These are phyloP conservation scores for Aspergillus ochraceoroseus DNA, from an alignment of 2,329 filamentous ascomycete genomes.

Conservation along the genomic window DNA sequence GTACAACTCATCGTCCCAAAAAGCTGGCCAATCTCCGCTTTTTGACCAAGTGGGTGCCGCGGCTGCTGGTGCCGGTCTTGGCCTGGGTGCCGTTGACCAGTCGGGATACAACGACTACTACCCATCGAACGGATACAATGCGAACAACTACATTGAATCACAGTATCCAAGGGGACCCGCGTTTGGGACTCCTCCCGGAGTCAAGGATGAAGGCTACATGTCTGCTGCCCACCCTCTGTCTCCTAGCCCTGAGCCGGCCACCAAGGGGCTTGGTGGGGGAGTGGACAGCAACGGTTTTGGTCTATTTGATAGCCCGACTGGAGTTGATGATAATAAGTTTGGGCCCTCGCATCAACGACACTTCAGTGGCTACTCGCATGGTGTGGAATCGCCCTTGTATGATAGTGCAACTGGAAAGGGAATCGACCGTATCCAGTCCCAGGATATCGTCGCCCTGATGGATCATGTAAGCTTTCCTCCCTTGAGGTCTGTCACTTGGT, in stretches of 20 bases:
- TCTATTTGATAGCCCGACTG: slow-evolving; percentile 47
- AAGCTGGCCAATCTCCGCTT: slow-evolving; percentile 34
- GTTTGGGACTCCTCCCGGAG: slow-evolving; percentile 54
- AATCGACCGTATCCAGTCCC: slow-evolving; percentile 87
- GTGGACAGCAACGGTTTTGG: slow-evolving; percentile 51
- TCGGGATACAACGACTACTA: slow-evolving; percentile 59
- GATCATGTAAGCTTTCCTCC: slow-evolving; percentile 64
- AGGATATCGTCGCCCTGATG: slow-evolving; percentile 96
- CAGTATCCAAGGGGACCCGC: slow-evolving; percentile 34
- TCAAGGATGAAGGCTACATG: slow-evolving; percentile 86
- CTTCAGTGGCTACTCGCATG: slow-evolving; percentile 84
- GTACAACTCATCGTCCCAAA: slow-evolving; percentile 52
- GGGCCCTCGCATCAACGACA: slow-evolving; percentile 58
- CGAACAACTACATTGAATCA: slow-evolving; percentile 37
- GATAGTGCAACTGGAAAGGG: slow-evolving; percentile 82
- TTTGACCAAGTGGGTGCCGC: slow-evolving; percentile 43
- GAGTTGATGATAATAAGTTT: slow-evolving; percentile 62
- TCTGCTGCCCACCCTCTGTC: slow-evolving; percentile 63
- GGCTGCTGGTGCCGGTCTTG: slow-evolving; percentile 48
- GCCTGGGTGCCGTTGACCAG: slow-evolving; percentile 52
- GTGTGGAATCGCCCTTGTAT: slow-evolving; percentile 82
- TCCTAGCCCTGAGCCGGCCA: slow-evolving; percentile 46
- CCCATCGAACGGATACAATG: slow-evolving; percentile 40
- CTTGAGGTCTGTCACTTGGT: not conserved
- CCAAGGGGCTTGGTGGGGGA: slow-evolving; percentile 51